Conservation (phyloP, 495 filamentous ascomycete genomes). For the Xylaria palmicola region DNA sequence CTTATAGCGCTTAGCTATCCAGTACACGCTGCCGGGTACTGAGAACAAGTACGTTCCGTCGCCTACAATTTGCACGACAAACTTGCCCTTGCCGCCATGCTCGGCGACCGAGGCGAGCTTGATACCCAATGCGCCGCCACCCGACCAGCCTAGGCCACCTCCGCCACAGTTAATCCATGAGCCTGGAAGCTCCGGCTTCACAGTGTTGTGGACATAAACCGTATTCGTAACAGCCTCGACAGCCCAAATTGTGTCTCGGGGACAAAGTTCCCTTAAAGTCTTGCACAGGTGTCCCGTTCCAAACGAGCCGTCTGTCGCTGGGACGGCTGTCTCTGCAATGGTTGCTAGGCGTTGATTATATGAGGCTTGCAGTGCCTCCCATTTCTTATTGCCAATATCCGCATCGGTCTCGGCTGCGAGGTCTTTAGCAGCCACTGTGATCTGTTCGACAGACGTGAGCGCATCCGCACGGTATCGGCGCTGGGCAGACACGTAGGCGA, state of each 20-base stretch:
- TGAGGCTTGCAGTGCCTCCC: conserved; percentile 56
- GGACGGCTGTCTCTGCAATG: conserved; percentile 56
- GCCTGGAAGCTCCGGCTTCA: conserved; percentile 74
- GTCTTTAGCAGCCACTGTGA: conserved; percentile 53
- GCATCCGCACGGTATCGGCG: conserved; percentile 76
- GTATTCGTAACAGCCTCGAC: conserved; percentile 90
- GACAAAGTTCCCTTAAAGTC: conserved; percentile 62
- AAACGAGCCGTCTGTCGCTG: conserved; percentile 62
- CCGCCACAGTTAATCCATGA: conserved; percentile 94
- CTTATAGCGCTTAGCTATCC: conserved; percentile 82
- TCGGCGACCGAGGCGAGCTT: conserved; percentile 75
- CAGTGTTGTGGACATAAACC: conserved; percentile 71
- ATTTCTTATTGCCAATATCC: conserved; percentile 46
- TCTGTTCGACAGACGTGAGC: conserved; percentile 67
- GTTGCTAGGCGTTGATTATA: conserved; percentile 58
- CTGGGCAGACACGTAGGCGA: conserved; percentile 74
- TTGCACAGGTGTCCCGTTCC: conserved; percentile 69
- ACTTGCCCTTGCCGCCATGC: conserved; percentile 67
- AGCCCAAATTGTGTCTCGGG: conserved; percentile 76
- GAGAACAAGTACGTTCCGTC: conserved; percentile 91
- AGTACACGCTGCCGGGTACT: conserved; percentile 88
- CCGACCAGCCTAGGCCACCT: conserved; percentile 93
- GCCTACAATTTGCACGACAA: conserved; percentile 90
- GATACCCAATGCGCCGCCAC: conserved; percentile 82
- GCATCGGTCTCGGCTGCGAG: conserved; percentile 47